phyloP scores from a whole-genome alignment of 1,284 basidiomycete species.

The Malassezia brasiliensis region DNA sequence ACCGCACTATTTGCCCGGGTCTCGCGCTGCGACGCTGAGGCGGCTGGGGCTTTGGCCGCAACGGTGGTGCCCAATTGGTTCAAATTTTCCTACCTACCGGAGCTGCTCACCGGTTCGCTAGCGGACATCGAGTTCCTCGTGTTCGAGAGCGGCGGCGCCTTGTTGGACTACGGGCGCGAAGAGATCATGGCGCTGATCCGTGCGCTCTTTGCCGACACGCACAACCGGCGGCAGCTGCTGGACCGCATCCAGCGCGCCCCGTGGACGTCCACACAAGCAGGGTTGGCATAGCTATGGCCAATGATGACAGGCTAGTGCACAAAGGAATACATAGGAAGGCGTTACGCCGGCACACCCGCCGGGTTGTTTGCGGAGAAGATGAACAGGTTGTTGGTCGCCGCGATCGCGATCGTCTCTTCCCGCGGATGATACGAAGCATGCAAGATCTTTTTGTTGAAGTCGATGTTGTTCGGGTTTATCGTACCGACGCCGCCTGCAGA shows the following conservation, averaged over 20 bases:
- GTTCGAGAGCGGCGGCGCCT: slow-evolving; percentile 66
- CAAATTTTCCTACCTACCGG: slow-evolving; percentile 42
- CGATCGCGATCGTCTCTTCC: slow-evolving; percentile 75
- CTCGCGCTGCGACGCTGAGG: background rate
- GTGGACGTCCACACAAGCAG: background rate
- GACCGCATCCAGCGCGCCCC: slow-evolving; percentile 24
- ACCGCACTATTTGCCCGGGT: slow-evolving; percentile 44
- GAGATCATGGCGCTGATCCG: slow-evolving; percentile 72
- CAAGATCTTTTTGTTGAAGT: slow-evolving; percentile 95
- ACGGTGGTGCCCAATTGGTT: slow-evolving; percentile 58
- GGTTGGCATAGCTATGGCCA: slow-evolving; percentile 1
- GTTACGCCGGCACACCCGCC: slow-evolving; percentile 9
- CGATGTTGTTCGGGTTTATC: slow-evolving; percentile 44
- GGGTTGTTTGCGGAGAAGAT: slow-evolving; percentile 53
- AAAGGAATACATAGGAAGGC: background rate
- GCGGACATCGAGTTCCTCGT: slow-evolving; percentile 77
- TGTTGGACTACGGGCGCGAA: slow-evolving; percentile 77
- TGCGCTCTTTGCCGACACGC: slow-evolving; percentile 66
- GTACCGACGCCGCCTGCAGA: slow-evolving; percentile 58
- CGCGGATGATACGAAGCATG: slow-evolving; percentile 81
- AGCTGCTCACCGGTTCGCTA: slow-evolving; percentile 43
- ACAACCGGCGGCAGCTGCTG: slow-evolving; percentile 29
- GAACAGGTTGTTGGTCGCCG: slow-evolving; percentile 51
- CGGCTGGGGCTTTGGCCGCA: slow-evolving; percentile 52
- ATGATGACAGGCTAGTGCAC: background rate